Base-by-base conservation (phyloP, 352 stramenopile genomes). In the Blastocystis sp. region DNA sequence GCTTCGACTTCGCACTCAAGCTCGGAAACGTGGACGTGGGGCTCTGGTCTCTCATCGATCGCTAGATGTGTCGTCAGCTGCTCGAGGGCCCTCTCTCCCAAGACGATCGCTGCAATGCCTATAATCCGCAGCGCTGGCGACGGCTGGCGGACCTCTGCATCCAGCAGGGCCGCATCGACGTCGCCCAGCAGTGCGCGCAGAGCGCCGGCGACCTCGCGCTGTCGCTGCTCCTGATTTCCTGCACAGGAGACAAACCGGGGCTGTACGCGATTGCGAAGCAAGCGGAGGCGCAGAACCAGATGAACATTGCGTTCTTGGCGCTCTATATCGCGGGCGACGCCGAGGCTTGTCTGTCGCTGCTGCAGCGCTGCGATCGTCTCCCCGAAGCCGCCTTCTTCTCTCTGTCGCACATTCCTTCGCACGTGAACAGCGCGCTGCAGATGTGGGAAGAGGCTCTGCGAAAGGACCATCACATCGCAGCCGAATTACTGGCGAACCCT, bases 361-460 rank as follows among this genome's bases (percentile, higher is more conserved):
- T 99, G 42, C 92, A 97, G 65, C 90, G 94, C 49, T 96, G 93
- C 0, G 96, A 97, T 84, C 90, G 95, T 48, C 91, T 98, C 61
- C 95, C 96, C 6, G 96, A 99, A 88, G 96, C 96, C 27, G 95
- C 96, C 0, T 97, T 99, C 89, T 97, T 99, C 89, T 94, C 95
- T 16, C 92, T 96, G 54, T 98, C 95, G 38, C 99, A 98, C 88
- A 91, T 96, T 38, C 96, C 96, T 54, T 97, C 93, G 0, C 92
- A 94, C 84, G 94, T 98, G 49, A 88, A 93, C 34, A 88, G 95
- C n/a, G 94, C 97, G 7, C 51, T 81, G 79, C 91, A 92, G 57
- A 89, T 97, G 61, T 99, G 96, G 96, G 96, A 96, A 84, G 89
- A 95, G 72, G 94, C 89, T 54, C 87, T 90, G 32, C 88, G 90